Evolutionary conservation across 1,284 basidiomycete genomes (phyloP), one percentile per base, ranked within the genome.

Genomic region (Tremellales sp.): DNA sequence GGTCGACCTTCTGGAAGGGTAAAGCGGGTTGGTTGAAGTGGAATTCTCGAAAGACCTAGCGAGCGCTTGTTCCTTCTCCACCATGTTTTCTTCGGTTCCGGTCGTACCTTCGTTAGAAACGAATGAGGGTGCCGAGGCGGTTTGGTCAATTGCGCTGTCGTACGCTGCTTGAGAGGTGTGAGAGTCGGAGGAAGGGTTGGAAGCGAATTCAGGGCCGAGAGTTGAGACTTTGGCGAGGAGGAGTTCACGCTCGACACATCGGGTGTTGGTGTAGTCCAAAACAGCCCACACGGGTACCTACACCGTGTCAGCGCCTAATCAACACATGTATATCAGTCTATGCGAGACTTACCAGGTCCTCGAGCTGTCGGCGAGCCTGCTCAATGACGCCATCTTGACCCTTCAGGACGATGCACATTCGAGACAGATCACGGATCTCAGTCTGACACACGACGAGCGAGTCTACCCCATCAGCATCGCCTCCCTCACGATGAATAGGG

Each of bases 361-460:
- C 92, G 15, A 97, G 81, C 64, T 96, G 92, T 56, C 92, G 79
- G 40, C 92, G 80, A 23, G 89, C 93, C 76, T 99, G 96, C 74
- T 98, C 96, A 46, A 99, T 87, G 37, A 98, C 93, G 53, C 89
- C 91, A 65, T 98, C 94, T 74, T 99, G 96, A 1, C 94, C 96
- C 57, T 84, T 86, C 43, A 99, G 81, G 57, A 97, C 91, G 73
- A 99, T 91, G 68, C 90, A 97, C 96, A 99, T 98, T 45, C 96
- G 83, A 77, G 88, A 92, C 39, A 98, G 80, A 77, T 99, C 96
- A 51, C 89, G 84, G 61, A 98, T 92, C 76, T 98, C 96, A 40
- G 96, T 99, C 51, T 89, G 84, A 76, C 96, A 99, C 21, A 99
- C 96, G 60, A 99, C 96, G 53, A 99, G 81, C 17, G 93, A 97